Percentiles rank a stretch among this genome's conserved stretches.
These are phyloP conservation scores for Cladosporium colombiae DNA, from an alignment of 2,329 filamentous ascomycete species.

Conservation along the genomic window DNA sequence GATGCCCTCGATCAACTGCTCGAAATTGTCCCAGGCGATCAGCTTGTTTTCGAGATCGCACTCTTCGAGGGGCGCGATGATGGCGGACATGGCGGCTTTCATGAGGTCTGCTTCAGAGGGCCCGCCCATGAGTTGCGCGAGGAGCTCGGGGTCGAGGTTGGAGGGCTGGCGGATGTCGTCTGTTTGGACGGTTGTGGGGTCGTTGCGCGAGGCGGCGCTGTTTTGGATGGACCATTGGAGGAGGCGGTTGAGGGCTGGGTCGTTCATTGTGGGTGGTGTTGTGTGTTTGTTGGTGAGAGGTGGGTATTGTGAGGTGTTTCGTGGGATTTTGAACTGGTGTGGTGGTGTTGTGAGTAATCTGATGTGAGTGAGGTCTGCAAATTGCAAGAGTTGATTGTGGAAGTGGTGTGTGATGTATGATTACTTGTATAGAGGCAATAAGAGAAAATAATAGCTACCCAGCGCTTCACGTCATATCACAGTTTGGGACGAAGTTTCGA, in stretches of 20 bases:
- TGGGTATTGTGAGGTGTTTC: not conserved
- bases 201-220: constrained; percentile 46
- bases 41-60: constrained; percentile 73
- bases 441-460: constrained; percentile 9
- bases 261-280: constrained; percentile 30
- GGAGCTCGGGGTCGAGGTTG: constrained; percentile 66
- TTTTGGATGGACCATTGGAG: constrained; percentile 77
- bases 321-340: too few relatives aligned
- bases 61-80: constrained; percentile 58
- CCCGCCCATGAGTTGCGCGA: constrained; percentile 76
- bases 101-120: constrained; percentile 91
- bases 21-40: constrained; percentile 89
- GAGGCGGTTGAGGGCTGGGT: constrained; percentile 62
- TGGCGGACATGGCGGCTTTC: constrained; percentile 77
- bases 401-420: not conserved
- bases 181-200: constrained; percentile 29
- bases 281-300: constrained; percentile 25
- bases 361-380: not conserved
- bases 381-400: not conserved
- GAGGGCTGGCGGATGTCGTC: constrained; percentile 35
- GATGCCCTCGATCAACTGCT: constrained; percentile 85
- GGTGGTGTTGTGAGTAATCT: not conserved
- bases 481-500: constrained; percentile 1
- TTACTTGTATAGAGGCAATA: not conserved
- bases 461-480: constrained; percentile 15